Conservation (phyloP, 1,139 yeast species). For the Geotrichum candidum region DNA sequence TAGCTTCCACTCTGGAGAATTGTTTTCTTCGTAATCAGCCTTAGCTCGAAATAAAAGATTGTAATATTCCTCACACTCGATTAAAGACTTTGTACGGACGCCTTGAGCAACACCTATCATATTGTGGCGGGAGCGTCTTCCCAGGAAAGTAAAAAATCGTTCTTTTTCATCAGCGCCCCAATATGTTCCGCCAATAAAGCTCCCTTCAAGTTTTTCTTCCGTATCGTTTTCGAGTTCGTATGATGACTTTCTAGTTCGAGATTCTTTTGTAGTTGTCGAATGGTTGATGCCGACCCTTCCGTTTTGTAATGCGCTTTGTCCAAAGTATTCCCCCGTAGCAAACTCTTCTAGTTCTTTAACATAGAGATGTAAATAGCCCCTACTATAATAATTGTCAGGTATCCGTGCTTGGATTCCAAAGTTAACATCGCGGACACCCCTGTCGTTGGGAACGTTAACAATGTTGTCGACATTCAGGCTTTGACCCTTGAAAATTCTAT, state of each 20-base stretch:
- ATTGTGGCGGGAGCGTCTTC: conserved; percentile 47
- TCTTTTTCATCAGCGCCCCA: conserved; percentile 44
- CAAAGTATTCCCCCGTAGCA: conserved; percentile 18
- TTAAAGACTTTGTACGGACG: conserved; percentile 40
- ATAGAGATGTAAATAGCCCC: conserved; percentile 17
- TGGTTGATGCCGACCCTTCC: neutral
- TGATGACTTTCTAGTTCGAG: neutral
- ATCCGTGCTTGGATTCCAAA: too few relatives aligned
- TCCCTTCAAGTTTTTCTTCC: conserved; percentile 3
- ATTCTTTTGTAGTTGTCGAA: neutral
- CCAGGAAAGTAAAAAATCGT: conserved; percentile 39
- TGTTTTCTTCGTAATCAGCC: conserved; percentile 2
- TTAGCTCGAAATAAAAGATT: conserved; percentile 34
- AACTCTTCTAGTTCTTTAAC: conserved; percentile 22
- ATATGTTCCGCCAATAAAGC: conserved; percentile 26
- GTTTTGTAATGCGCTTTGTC: neutral
- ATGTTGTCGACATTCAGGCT: neutral
- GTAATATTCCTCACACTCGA: conserved; percentile 48
- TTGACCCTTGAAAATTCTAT: neutral
- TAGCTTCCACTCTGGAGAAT: neutral
- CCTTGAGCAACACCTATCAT: conserved; percentile 39
- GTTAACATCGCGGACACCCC: neutral
- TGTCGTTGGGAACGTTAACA: neutral
- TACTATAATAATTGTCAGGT: neutral
- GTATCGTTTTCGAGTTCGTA: conserved; percentile 2